Conservation (phyloP, 75 land plant genomes). For the Picea sitchensis region DNA sequence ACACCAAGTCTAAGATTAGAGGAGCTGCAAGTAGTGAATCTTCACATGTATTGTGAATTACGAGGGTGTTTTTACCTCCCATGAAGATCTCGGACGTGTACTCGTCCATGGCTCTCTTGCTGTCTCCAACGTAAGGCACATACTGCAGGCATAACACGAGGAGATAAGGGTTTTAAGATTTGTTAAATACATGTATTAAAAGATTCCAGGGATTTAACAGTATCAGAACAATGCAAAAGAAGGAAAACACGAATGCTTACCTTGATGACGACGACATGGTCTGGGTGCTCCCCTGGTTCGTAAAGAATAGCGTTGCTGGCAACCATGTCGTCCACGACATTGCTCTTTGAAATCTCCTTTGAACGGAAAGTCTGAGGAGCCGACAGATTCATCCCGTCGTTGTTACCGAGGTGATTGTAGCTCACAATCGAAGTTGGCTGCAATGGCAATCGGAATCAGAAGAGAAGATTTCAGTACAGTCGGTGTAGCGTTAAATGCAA, state of each 20-base stretch:
- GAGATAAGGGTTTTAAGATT: no score
- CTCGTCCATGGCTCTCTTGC: slow-evolving; percentile 57
- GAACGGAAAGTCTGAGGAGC: slow-evolving; percentile 46
- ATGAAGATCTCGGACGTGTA: slow-evolving; percentile 58
- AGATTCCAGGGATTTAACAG: no score
- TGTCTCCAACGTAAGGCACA: slow-evolving; percentile 58
- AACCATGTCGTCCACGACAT: slow-evolving; percentile 53
- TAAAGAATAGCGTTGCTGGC: slow-evolving; percentile 46
- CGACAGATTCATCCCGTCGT: slow-evolving; percentile 55
- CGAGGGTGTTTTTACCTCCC: slow-evolving; percentile 51
- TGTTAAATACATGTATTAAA: no score
- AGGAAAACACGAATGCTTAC: not conserved
- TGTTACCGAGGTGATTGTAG: slow-evolving; percentile 59
- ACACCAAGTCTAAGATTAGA: slow-evolving; percentile 38
- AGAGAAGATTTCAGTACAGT: no score
- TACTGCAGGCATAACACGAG: slow-evolving; percentile 21
- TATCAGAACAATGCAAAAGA: no score
- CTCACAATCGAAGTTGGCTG: slow-evolving; percentile 59
- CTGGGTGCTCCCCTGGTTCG: slow-evolving; percentile 47
- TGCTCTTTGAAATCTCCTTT: slow-evolving; percentile 55
- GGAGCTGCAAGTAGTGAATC: slow-evolving; percentile 53
- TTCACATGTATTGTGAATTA: slow-evolving; percentile 50
- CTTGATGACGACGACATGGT: slow-evolving; percentile 56
- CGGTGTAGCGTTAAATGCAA: no score
- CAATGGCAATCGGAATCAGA: not conserved